A percentile compares a stretch with the other conserved stretches of the same genome.
Evolutionary conservation across 1,284 basidiomycete genomes (phyloP).

Genomic region (Boletellus sp.): DNA sequence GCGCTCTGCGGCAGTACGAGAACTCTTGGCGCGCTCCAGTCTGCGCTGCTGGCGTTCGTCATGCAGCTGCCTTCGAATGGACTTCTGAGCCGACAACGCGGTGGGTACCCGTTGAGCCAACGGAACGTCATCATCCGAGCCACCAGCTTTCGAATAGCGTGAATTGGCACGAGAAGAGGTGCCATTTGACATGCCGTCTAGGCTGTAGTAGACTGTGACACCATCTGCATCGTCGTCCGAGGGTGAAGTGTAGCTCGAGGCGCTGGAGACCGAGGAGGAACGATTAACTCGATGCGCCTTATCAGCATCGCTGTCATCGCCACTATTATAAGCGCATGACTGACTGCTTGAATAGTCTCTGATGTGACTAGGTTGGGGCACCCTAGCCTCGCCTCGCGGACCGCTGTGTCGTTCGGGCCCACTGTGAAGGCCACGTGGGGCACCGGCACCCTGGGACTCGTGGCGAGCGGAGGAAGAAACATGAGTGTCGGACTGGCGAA

Average conservation of each 20-base stretch:
- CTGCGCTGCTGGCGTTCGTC: conserved; percentile 61
- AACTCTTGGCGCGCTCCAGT: conserved; percentile 42
- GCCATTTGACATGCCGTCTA: conserved; percentile 29
- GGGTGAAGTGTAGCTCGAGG: conserved; percentile 33
- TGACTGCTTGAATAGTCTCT: conserved; percentile 7
- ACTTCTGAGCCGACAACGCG: conserved; percentile 72
- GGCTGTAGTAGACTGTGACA: conserved; percentile 43
- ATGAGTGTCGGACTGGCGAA: not conserved
- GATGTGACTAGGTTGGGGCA: conserved; percentile 9
- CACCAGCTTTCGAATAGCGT: conserved; percentile 19
- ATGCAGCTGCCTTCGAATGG: conserved; percentile 65
- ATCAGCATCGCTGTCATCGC: conserved; percentile 37
- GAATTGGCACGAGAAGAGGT: conserved; percentile 22
- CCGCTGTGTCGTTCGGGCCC: conserved; percentile 8
- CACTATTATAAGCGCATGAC: conserved; percentile 21
- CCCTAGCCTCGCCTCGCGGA: conserved; percentile 7
- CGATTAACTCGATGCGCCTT: conserved; percentile 30
- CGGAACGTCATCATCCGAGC: conserved; percentile 59
- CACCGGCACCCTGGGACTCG: conserved; percentile 8
- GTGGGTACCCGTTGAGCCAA: conserved; percentile 74
- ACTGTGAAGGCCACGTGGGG: conserved; percentile 13
- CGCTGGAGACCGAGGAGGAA: conserved; percentile 31
- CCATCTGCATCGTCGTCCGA: conserved; percentile 41
- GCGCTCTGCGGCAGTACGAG: conserved; percentile 12
- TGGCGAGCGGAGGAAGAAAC: conserved; percentile 3